Conservation (phyloP, 108 stramenopile species). For the Nitzschia sp. region DNA sequence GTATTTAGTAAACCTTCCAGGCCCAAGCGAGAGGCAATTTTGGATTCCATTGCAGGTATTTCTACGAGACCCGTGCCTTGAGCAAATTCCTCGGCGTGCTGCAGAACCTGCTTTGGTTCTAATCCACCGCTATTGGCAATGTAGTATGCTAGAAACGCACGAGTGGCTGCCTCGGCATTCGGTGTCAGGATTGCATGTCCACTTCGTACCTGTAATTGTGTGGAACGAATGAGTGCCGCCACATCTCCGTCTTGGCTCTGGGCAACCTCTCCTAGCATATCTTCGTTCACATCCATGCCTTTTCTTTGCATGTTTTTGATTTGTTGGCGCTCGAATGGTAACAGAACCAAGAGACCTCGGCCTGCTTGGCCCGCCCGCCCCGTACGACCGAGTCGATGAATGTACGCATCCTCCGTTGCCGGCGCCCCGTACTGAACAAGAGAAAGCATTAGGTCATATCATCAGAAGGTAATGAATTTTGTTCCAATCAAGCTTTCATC, state of each 20-base stretch:
- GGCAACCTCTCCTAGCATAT: background rate
- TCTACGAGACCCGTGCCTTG: conserved; percentile 9
- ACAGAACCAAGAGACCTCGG: conserved; percentile 54
- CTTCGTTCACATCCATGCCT: background rate
- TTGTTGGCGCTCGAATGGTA: conserved; percentile 48
- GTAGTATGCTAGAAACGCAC: conserved; percentile 42
- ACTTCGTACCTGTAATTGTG: conserved; percentile 27
- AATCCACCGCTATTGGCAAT: conserved; percentile 9
- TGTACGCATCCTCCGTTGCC: conserved; percentile 72
- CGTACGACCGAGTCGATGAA: conserved; percentile 93
- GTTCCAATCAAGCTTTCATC: too few relatives aligned
- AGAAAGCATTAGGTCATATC: too few relatives aligned
- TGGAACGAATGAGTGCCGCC: background rate
- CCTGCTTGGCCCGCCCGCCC: conserved; percentile 84
- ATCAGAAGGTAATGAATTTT: too few relatives aligned
- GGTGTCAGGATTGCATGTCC: conserved; percentile 37
- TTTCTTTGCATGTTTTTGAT: background rate
- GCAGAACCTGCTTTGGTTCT: conserved; percentile 11
- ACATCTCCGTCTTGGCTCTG: background rate
- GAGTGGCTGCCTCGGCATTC: conserved; percentile 40
- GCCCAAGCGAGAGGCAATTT: conserved; percentile 18
- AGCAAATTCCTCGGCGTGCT: conserved; percentile 20
- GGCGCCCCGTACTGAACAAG: conserved; percentile 66
- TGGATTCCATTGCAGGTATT: conserved; percentile 26
- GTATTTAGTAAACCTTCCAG: conserved; percentile 9